These are phyloP conservation scores for Apostasia ramifera DNA, from an alignment of 106 monocot species.

Conservation along the genomic window DNA sequence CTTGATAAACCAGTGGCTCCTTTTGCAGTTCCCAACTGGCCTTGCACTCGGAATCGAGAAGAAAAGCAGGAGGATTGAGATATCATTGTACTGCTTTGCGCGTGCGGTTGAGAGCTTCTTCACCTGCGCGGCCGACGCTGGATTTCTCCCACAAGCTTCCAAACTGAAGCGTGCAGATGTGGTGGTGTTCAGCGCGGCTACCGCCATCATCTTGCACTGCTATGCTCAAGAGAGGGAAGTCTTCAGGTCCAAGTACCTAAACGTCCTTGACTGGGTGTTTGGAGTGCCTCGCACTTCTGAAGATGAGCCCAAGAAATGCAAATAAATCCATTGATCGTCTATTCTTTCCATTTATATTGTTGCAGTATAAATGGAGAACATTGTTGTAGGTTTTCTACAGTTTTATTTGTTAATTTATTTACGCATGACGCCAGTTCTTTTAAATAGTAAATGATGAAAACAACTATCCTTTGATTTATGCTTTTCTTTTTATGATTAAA, in stretches of 20 bases:
- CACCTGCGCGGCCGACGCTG: constrained; percentile 72
- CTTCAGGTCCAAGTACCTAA: constrained; percentile 89
- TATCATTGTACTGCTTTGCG: constrained; percentile 82
- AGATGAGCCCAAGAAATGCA: constrained; percentile 4
- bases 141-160: constrained; percentile 42
- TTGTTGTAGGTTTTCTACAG: too few relatives aligned
- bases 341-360: too few relatives aligned
- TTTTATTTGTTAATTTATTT: too few relatives aligned
- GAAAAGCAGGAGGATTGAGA: constrained; percentile 86
- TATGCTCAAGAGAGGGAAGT: constrained; percentile 91
- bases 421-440: too few relatives aligned
- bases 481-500: too few relatives aligned
- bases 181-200: constrained; percentile 71
- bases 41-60: constrained; percentile 86
- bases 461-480: too few relatives aligned
- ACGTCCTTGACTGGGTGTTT: constrained; percentile 97
- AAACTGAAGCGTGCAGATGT: constrained; percentile 74
- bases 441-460: too few relatives aligned
- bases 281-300: constrained; percentile 53
- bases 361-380: too few relatives aligned
- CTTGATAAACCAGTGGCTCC: not conserved
- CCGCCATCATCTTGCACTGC: constrained; percentile 93
- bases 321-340: too few relatives aligned
- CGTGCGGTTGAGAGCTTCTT: constrained; percentile 94
- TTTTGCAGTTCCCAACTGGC: constrained; percentile 85